Evolutionary conservation across 805 yeast species (phyloP).

Genomic region (Nakazawaea populi): DNA sequence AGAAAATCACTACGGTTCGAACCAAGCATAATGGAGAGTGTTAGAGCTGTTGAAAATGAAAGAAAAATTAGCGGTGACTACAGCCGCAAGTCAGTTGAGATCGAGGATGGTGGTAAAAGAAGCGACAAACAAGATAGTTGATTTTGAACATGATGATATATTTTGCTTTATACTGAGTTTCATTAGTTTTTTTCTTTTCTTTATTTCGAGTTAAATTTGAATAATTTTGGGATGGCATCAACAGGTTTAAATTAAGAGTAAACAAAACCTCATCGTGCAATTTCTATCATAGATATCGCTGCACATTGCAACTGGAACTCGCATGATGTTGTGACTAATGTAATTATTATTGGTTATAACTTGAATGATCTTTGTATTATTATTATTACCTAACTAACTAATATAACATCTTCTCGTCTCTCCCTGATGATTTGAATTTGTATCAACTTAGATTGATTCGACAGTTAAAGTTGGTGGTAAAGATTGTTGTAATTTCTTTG

Average conservation of each 20-base stretch:
- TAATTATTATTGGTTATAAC: no score
- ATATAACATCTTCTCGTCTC: neutral
- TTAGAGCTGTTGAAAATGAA: neutral
- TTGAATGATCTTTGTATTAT: no score
- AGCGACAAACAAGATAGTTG: neutral
- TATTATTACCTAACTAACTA: neutral
- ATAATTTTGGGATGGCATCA: no score
- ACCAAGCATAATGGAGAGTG: constrained; percentile 5
- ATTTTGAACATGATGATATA: neutral
- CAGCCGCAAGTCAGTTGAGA: neutral
- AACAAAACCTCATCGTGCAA: no score
- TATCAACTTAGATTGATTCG: constrained; percentile 9
- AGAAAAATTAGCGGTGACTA: neutral
- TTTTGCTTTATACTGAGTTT: neutral
- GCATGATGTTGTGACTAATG: no score
- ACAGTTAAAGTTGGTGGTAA: constrained; percentile 81
- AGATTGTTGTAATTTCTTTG: constrained; percentile 95
- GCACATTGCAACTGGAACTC: no score
- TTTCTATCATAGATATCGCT: no score
- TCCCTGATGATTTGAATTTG: neutral
- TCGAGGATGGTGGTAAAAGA: neutral
- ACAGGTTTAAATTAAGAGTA: no score
- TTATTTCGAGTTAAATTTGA: no score
- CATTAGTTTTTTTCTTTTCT: no score
- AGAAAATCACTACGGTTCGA: constrained; percentile 10